Evolutionary conservation across 2,329 filamentous ascomycete genomes (phyloP).

Genomic region (Colletotrichum agaves): DNA sequence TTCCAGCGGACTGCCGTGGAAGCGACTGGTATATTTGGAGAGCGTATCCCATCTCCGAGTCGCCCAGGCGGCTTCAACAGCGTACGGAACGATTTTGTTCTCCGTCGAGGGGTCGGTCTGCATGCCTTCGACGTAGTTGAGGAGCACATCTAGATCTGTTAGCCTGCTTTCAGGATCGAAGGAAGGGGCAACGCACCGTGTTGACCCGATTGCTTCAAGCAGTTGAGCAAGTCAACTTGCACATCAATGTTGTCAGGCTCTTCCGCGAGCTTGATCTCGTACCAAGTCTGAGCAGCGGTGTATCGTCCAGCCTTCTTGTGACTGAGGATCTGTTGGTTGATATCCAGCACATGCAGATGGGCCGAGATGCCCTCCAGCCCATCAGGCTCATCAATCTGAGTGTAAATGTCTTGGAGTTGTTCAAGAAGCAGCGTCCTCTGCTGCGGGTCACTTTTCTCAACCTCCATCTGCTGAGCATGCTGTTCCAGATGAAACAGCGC

Average conservation of each 20-base stretch:
- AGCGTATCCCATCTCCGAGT: constrained; percentile 84
- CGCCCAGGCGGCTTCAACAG: constrained; percentile 91
- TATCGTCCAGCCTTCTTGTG: constrained; percentile 93
- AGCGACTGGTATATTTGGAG: constrained; percentile 70
- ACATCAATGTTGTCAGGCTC: constrained; percentile 80
- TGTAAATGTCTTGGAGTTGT: constrained; percentile 91
- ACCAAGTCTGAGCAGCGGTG: constrained; percentile 97
- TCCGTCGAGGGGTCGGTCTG: constrained; percentile 61
- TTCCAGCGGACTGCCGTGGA: constrained; percentile 61
- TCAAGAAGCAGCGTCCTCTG: constrained; percentile 76
- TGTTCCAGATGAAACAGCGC: constrained; percentile 96
- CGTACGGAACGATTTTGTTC: constrained; percentile 80
- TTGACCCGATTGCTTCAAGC: constrained; percentile 94
- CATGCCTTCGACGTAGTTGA: constrained; percentile 88
- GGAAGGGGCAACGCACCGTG: constrained; percentile 70
- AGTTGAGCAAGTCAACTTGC: constrained; percentile 86
- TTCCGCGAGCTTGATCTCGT: constrained; percentile 87
- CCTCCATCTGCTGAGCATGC: constrained; percentile 71
- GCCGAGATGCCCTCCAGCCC: constrained; percentile 94
- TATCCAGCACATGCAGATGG: constrained; percentile 85
- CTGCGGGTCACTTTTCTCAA: constrained; percentile 56
- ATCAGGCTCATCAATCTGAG: constrained; percentile 97
- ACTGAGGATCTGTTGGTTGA: constrained; percentile 92
- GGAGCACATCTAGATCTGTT: constrained; percentile 73
- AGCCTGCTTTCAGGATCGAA: neutral